phyloP scores from a whole-genome alignment of 1,139 yeast species.

The Wickerhamomyces sp. region DNA sequence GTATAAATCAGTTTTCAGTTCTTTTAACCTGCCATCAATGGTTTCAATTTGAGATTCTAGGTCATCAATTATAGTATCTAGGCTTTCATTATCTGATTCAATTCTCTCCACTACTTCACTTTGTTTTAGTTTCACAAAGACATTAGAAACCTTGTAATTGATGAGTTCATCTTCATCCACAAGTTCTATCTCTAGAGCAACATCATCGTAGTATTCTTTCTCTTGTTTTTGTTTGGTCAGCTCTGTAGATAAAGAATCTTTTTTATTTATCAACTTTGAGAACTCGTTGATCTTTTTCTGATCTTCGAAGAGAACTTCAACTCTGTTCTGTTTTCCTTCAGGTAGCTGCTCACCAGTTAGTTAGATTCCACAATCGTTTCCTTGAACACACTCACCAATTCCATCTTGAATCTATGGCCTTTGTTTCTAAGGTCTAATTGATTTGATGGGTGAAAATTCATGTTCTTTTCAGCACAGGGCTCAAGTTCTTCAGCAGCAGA shows the following conservation, averaged over 20 bases:
- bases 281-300: constrained; percentile 87
- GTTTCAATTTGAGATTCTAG: constrained; percentile 45
- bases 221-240: constrained; percentile 55
- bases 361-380: not conserved
- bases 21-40: constrained; percentile 50
- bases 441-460: not conserved
- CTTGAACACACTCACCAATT: not conserved
- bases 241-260: constrained; percentile 51
- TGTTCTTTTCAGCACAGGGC: not conserved
- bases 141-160: constrained; percentile 70
- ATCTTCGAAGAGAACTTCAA: constrained; percentile 84
- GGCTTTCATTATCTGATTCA: constrained; percentile 51
- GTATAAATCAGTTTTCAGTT: constrained; percentile 69
- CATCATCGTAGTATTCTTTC: constrained; percentile 86
- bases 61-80: constrained; percentile 45
- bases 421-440: no score
- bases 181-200: constrained; percentile 78
- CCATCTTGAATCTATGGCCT: no score
- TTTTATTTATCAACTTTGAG: constrained; percentile 71
- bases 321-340: constrained; percentile 49
- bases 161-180: constrained; percentile 65
- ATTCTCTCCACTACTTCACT: constrained; percentile 60
- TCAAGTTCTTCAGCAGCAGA: no score
- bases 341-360: constrained; percentile 15
- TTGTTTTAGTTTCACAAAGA: constrained; percentile 66